Percentiles rank a stretch among this genome's conserved stretches.
Conservation (phyloP, 2,329 filamentous ascomycete species). For the Aspergillus thermomutatus region DNA sequence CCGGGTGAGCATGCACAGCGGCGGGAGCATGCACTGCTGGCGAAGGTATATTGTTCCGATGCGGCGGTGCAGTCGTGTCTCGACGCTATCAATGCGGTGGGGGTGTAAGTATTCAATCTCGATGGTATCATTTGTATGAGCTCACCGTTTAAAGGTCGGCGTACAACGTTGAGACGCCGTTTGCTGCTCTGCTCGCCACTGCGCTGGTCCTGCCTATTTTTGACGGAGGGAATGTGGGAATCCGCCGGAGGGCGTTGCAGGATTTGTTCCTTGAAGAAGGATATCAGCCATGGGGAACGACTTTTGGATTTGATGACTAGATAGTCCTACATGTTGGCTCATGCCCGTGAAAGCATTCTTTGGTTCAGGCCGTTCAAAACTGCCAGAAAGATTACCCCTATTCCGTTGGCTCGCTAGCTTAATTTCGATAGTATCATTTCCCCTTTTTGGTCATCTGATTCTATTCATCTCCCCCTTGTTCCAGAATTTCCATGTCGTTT, state of each 20-base stretch:
- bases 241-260: conserved; percentile 49
- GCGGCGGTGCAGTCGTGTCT: conserved; percentile 46
- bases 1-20: conserved; percentile 39
- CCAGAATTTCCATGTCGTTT: too few species aligned
- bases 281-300: conserved; percentile 46
- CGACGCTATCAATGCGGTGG: conserved; percentile 52
- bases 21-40: conserved; percentile 47
- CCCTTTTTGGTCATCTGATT: too few species aligned
- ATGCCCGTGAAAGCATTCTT: too few species aligned
- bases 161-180: conserved; percentile 43
- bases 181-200: conserved; percentile 44
- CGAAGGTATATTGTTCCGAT: conserved; percentile 53
- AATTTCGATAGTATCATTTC: too few species aligned
- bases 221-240: conserved; percentile 54
- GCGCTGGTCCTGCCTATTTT: conserved; percentile 50
- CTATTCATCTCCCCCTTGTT: too few species aligned
- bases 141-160: conserved; percentile 35
- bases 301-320: neutral
- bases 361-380: too few species aligned
- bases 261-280: conserved; percentile 42
- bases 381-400: too few species aligned
- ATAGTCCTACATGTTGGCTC: too few species aligned
- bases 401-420: too few species aligned
- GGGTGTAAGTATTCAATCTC: conserved; percentile 41
- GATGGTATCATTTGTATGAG: too few species aligned